Base-by-base conservation (phyloP, 2,329 filamentous ascomycete genomes). In the Thermochaetoides dissita region DNA sequence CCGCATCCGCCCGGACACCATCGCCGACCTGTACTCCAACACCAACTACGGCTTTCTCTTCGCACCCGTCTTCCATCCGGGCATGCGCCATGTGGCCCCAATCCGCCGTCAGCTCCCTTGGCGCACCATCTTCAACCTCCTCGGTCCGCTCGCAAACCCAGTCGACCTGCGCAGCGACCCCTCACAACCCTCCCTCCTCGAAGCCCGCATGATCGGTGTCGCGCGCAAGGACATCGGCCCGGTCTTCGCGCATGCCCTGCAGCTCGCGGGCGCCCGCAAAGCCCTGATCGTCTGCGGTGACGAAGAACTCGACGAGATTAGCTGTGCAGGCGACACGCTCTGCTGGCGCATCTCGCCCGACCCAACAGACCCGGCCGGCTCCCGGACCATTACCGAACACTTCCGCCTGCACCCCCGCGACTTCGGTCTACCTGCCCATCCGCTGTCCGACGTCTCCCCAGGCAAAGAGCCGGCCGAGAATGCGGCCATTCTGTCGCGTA, bases 31-130 rank as follows among this genome's bases (percentile, higher is more conserved):
- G 45, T 95, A 95, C 65, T 69, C 74, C 38, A 67, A 71, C 44
- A 84, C 81, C 48, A 95, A 94, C 65, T 98, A 96, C 66, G 83
- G 83, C 49, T 98, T 98, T 64, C 74, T 98, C 30, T 96, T 91
- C 58, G 91, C 91, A 0, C 89, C 91, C 34, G 84, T 91, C 51
- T 98, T 95, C 71, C 91, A 98, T 64, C 86, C 87, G 0, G 89
- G 87, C 38, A 95, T 96, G 81, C 81, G 78, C 59, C 81, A 88
- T 60, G 87, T 91, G 34, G 86, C 87, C 5, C 77, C 81, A 2
- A 80, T 95, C 49, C 81, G 91, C 48, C 84, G 78, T 57, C 83
- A 93, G 59, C 75, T 98, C 17, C 89, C 89, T 45, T 89, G 91
- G 72, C 79, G 91, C 54, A 98, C 91, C 2, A 89, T 98, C 52